Percentiles rank a stretch among this genome's conserved stretches.
These are phyloP conservation scores for Aspergillus piperis DNA, from an alignment of 2,329 filamentous ascomycete genomes.

Conservation along the genomic window DNA sequence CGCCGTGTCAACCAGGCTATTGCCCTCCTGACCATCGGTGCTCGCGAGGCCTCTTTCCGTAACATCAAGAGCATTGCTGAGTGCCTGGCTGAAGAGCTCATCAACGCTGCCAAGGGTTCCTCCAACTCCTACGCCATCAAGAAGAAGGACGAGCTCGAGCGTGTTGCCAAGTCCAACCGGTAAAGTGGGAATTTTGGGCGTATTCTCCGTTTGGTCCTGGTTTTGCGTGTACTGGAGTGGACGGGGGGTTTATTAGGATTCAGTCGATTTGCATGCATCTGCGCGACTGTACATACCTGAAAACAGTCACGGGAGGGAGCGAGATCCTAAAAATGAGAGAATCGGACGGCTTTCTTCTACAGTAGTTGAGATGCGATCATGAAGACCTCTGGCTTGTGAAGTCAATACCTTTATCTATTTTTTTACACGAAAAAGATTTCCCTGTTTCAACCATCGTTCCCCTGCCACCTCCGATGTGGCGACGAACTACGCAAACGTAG, in stretches of 20 bases:
- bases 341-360: conserved; percentile 42
- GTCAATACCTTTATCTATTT: conserved; percentile 28
- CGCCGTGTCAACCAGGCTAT: conserved; percentile 99
- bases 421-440: conserved; percentile 25
- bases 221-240: conserved; percentile 44
- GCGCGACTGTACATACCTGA: conserved; percentile 43
- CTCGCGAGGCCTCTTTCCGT: conserved; percentile 97
- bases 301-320: conserved; percentile 41
- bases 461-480: neutral
- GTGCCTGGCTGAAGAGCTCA: conserved; percentile 99
- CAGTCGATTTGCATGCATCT: conserved; percentile 46
- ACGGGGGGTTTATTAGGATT: conserved; percentile 45
- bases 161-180: conserved; percentile 99
- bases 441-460: conserved; percentile 10
- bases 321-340: conserved; percentile 40
- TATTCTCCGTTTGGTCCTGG: conserved; percentile 43
- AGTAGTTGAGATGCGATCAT: conserved; percentile 47
- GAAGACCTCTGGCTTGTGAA: conserved; percentile 34
- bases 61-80: conserved; percentile 99
- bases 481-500: neutral
- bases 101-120: conserved; percentile 99
- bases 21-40: conserved; percentile 96
- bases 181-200: conserved; percentile 62
- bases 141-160: conserved; percentile 99
- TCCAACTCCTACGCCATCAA: conserved; percentile 99